These are phyloP conservation scores for Tephrocybe sp. DNA, from an alignment of 768 basidiomycete genomes.

Conservation along the genomic window DNA sequence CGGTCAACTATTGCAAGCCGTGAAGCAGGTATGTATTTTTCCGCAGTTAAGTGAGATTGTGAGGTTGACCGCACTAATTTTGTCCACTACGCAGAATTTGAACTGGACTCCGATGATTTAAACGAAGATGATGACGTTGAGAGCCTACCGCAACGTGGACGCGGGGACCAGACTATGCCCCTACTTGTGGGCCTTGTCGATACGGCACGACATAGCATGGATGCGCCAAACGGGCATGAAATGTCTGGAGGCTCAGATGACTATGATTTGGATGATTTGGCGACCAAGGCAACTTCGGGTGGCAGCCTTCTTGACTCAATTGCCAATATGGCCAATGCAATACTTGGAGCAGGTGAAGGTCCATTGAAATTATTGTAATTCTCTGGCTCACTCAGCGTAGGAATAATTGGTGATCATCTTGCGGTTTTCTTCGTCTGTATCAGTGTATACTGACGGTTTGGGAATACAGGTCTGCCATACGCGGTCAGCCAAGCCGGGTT, in stretches of 20 bases:
- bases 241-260: constrained; percentile 29
- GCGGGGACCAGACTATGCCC: constrained; percentile 60
- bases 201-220: constrained; percentile 53
- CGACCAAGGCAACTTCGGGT: constrained; percentile 61
- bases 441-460: no score
- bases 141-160: constrained; percentile 26
- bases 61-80: constrained; percentile 8
- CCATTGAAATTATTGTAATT: constrained; percentile 13
- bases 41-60: constrained; percentile 3
- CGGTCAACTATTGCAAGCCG: constrained; percentile 75
- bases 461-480: constrained; percentile 77
- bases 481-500: constrained; percentile 95
- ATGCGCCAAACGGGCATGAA: constrained; percentile 40
- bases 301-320: constrained; percentile 78
- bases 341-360: constrained; percentile 81
- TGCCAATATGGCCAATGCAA: constrained; percentile 95
- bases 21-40: constrained; percentile 68
- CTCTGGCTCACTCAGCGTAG: constrained; percentile 11
- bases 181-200: constrained; percentile 80
- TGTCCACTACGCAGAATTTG: constrained; percentile 55
- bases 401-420: constrained; percentile 22
- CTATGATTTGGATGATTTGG: constrained; percentile 70
- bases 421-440: constrained; percentile 5
- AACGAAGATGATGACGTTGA: constrained; percentile 43
- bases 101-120: constrained; percentile 80